Base-by-base conservation (phyloP, 768 basidiomycete species). In the Naganishia vishniacii region DNA sequence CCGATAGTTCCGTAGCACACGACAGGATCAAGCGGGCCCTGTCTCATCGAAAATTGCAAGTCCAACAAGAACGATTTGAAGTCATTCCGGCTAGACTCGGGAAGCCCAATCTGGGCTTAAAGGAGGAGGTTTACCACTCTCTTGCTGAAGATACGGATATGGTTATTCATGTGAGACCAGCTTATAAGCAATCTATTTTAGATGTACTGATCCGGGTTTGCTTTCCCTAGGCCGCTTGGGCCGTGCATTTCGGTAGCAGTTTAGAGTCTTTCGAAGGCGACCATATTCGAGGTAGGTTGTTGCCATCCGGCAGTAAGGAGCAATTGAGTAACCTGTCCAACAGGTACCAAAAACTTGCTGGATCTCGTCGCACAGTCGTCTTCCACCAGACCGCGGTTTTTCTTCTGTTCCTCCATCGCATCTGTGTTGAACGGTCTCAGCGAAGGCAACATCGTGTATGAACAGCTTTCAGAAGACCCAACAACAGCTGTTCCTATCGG, bases 391-490 rank as follows among this genome's bases (percentile, higher is more conserved):
- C 40, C 73, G n/a, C 44, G 59, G 20, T 48, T 77, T 13, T 66
- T 68, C 59, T 77, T 71, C 66, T 77, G 76, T 62, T 76, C 75
- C 3, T 76, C 75, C 6, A 67, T 76, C 25, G 73, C 76, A 2
- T 73, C 75, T 1, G 74, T 75, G 18, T 61, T 76, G 1, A 68
- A 32, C 42, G 41, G 59, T 31, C 11, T 45, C 0, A 23, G 53
- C 2, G 31, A 53, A 8, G 45, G 59, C 37, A 47, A 31, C 3
- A 48, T 53, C 3, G 64, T 73, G 20, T 13, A 34, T 2, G 76
- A 77, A 61, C 29, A 59, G 20, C 67, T 67, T 2, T 70, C 70
- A 1, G 32, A 63, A 8, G 68, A 75, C 48, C 74, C 75, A 6
- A 47, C 56, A 1, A 74, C 73, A 37, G 74, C 74, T 1, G 67